Evolutionary conservation across 768 basidiomycete genomes (phyloP).

Genomic region (Dentipellis fragilis): DNA sequence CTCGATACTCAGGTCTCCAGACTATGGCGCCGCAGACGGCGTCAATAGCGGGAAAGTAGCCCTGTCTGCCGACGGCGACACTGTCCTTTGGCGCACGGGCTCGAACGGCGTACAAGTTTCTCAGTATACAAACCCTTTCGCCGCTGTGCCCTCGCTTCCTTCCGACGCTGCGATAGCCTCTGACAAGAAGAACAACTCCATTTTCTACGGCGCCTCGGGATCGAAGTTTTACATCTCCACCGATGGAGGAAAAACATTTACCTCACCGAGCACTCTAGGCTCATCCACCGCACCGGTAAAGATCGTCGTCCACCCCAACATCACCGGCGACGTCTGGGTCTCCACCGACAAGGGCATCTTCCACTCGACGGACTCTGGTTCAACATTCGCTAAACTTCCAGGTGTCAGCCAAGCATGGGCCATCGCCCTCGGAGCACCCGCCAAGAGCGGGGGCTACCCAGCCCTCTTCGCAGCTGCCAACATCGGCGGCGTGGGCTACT

Average conservation of each 20-base stretch:
- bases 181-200: constrained; percentile 45
- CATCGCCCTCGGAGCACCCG: constrained; percentile 46
- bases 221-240: constrained; percentile 51
- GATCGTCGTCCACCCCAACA: constrained; percentile 42
- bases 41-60: constrained; percentile 25
- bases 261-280: constrained; percentile 31
- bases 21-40: constrained; percentile 44
- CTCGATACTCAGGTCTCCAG: constrained; percentile 32
- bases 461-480: constrained; percentile 46
- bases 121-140: constrained; percentile 38
- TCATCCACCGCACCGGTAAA: constrained; percentile 39
- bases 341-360: constrained; percentile 48
- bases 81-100: constrained; percentile 46
- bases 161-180: constrained; percentile 46
- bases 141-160: constrained; percentile 41
- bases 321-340: constrained; percentile 56
- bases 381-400: constrained; percentile 36
- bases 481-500: constrained; percentile 40
- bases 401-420: constrained; percentile 45
- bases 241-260: constrained; percentile 45
- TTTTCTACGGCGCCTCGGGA: constrained; percentile 52
- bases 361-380: constrained; percentile 45
- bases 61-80: constrained; percentile 43
- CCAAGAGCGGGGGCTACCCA: constrained; percentile 36
- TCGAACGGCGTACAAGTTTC: constrained; percentile 43